These are phyloP conservation scores for Cnidoscolus chayamansa DNA, from an alignment of 441 rosid species.

Conservation along the genomic window DNA sequence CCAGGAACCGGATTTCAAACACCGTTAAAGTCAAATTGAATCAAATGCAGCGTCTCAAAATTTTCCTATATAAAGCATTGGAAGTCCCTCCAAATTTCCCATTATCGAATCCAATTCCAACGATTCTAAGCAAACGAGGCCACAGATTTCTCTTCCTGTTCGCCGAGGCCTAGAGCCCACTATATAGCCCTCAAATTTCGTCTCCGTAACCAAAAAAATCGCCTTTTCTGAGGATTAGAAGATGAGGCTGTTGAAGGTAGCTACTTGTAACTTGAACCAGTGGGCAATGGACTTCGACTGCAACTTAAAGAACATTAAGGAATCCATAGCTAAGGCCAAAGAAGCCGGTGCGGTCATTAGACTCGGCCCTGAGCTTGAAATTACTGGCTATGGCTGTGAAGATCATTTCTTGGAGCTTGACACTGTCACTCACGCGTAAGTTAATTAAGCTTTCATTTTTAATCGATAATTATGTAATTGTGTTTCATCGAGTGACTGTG, in stretches of 20 bases:
- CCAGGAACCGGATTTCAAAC: background rate
- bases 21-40: background rate
- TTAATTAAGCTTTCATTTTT: background rate
- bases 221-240: background rate
- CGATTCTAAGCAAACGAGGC: constrained; percentile 3
- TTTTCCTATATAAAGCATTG: background rate
- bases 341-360: constrained; percentile 72
- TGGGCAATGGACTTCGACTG: constrained; percentile 95
- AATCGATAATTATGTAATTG: background rate
- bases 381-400: constrained; percentile 95
- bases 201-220: background rate
- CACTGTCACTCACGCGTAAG: constrained; percentile 73
- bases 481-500: background rate
- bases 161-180: background rate
- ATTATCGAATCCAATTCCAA: background rate
- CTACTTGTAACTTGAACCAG: constrained; percentile 88
- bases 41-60: background rate
- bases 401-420: constrained; percentile 95
- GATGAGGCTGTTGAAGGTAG: constrained; percentile 86
- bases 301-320: constrained; percentile 71
- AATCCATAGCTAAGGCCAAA: constrained; percentile 62
- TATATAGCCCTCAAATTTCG: background rate
- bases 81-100: constrained; percentile 9
- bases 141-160: background rate
- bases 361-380: constrained; percentile 95